phyloP scores from a whole-genome alignment of 2,329 filamentous ascomycete genomes.

The Pyrenochaeta sp. region DNA sequence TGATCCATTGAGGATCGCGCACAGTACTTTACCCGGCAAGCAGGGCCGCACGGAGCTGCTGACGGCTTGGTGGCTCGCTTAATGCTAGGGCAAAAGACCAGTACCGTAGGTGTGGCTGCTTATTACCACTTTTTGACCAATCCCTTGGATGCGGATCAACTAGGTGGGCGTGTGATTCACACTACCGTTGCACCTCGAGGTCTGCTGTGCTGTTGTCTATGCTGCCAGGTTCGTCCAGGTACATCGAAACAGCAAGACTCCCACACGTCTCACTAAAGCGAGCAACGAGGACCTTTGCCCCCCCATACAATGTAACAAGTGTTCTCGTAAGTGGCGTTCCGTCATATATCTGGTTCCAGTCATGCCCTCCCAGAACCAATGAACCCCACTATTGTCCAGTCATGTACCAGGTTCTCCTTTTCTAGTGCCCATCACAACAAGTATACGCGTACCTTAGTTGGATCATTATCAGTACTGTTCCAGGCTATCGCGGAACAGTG shows the following conservation, averaged over 20 bases:
- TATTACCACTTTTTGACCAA: conserved; percentile 10
- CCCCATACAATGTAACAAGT: background rate
- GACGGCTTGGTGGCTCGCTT: conserved; percentile 27
- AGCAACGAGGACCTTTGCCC: no score
- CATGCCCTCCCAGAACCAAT: background rate
- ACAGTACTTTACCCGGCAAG: conserved; percentile 41
- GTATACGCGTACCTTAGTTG: background rate
- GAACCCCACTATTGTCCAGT: background rate
- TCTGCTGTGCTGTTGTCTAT: conserved; percentile 3
- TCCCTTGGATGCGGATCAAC: conserved; percentile 1
- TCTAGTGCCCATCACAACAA: background rate
- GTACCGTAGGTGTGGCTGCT: conserved; percentile 17
- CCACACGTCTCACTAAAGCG: no score
- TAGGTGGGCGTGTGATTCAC: conserved; percentile 2
- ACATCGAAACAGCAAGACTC: no score
- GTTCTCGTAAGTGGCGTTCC: background rate
- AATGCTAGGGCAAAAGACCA: conserved; percentile 9
- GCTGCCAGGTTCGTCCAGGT: background rate
- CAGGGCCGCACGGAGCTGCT: conserved; percentile 37
- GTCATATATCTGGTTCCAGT: background rate
- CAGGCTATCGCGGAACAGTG: conserved; percentile 1
- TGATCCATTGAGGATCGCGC: conserved; percentile 20
- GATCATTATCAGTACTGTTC: conserved; percentile 2
- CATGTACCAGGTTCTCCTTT: conserved; percentile 11
- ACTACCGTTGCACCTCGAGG: conserved; percentile 1